phyloP scores from a whole-genome alignment of 805 yeast genomes.

The Kuraishia molischiana region DNA sequence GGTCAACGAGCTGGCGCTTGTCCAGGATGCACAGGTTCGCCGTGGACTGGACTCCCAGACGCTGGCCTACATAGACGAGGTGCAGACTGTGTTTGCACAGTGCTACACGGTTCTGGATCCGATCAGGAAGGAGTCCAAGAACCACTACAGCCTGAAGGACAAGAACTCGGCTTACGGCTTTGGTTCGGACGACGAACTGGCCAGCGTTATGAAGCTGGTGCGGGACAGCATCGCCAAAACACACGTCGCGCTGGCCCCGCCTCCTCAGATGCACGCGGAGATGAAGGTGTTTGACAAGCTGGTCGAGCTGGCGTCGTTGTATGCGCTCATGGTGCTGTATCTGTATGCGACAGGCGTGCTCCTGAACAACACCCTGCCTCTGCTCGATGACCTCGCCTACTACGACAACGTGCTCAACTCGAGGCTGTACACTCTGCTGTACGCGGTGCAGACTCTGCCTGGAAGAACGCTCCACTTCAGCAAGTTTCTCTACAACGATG shows the following conservation, averaged over 20 bases:
- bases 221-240: background rate
- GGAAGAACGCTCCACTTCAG: conserved; percentile 9
- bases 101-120: background rate
- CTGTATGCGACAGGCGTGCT: conserved; percentile 16
- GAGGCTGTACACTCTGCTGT: conserved; percentile 19
- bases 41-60: background rate
- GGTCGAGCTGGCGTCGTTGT: conserved; percentile 13
- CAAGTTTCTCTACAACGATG: conserved; percentile 14
- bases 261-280: conserved; percentile 1
- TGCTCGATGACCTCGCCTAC: conserved; percentile 33
- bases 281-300: conserved; percentile 6
- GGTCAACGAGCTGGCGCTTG: background rate
- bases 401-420: conserved; percentile 30
- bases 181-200: background rate
- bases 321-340: conserved; percentile 11
- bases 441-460: conserved; percentile 31
- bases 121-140: background rate
- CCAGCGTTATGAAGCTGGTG: background rate
- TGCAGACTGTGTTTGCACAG: background rate
- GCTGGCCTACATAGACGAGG: background rate
- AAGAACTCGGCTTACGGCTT: background rate
- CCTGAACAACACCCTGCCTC: conserved; percentile 29
- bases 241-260: background rate
- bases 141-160: background rate
- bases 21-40: background rate